These are phyloP conservation scores for Globisporangium rhizosaccharum DNA, from an alignment of 352 stramenopile genomes.

Conservation along the genomic window DNA sequence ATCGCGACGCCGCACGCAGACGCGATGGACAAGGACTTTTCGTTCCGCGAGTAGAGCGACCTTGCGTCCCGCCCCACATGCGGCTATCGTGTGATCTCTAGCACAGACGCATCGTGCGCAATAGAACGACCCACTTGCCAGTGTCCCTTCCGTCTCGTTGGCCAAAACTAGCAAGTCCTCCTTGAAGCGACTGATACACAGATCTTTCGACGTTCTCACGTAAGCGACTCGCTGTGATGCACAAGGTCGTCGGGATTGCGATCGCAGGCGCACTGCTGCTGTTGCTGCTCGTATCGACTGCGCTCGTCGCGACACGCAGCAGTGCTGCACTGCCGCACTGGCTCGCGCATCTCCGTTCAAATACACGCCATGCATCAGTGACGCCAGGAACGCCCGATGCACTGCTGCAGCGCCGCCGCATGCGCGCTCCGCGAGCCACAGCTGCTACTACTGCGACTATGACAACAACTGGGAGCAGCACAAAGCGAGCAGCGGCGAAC, in stretches of 20 bases:
- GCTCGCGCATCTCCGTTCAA: neutral
- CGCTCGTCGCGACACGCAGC: neutral
- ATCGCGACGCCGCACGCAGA: constrained; percentile 66
- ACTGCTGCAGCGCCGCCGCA: neutral
- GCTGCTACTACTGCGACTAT: no score
- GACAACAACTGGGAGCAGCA: neutral
- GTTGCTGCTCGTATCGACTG: neutral
- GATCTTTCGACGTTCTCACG: neutral
- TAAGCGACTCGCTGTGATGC: neutral
- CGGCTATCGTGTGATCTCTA: neutral
- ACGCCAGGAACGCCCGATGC: neutral
- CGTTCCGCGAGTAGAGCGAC: constrained; percentile 43
- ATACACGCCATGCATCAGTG: neutral
- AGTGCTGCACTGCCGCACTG: neutral
- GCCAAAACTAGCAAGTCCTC: no score
- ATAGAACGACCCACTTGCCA: neutral
- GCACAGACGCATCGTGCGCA: neutral
- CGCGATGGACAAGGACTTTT: constrained; percentile 81
- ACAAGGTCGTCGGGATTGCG: neutral
- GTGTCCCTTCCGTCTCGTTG: no score
- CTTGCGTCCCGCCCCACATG: neutral
- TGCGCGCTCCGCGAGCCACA: neutral
- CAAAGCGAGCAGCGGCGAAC: neutral
- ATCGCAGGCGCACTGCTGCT: neutral
- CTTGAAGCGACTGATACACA: neutral